A percentile compares a stretch with the other conserved stretches of the same genome.
phyloP scores from a whole-genome alignment of 805 yeast genomes.

The Groenewaldozyma tartarivorans region DNA sequence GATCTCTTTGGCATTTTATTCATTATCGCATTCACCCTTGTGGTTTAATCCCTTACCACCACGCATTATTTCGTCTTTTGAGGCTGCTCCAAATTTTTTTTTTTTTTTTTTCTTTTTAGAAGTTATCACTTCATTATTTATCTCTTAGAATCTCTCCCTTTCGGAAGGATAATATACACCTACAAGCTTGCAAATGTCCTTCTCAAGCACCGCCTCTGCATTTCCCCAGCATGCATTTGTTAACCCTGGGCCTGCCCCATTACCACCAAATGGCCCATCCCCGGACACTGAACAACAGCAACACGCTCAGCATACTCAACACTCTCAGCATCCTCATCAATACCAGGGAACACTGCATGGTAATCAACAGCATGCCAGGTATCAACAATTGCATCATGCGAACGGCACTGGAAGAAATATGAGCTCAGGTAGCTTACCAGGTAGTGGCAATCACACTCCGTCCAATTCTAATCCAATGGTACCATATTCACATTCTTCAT shows the following conservation, averaged over 20 bases:
- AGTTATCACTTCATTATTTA: not conserved
- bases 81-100: too few relatives aligned
- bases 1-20: too few relatives aligned
- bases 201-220: slow-evolving; percentile 37
- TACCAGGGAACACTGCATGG: not conserved
- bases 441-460: slow-evolving; percentile 5
- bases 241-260: slow-evolving; percentile 49
- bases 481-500: slow-evolving; percentile 12
- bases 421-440: not conserved
- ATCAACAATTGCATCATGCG: too few relatives aligned
- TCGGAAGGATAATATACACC: not conserved
- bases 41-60: too few relatives aligned
- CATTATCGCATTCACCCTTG: too few relatives aligned
- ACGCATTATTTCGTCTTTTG: too few relatives aligned
- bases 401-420: not conserved
- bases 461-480: slow-evolving; percentile 6
- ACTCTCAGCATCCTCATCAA: not conserved
- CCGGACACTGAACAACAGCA: not conserved
- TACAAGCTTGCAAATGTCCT: too few relatives aligned
- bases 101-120: too few relatives aligned
- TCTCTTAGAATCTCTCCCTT: not conserved
- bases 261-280: slow-evolving; percentile 31
- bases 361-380: too few relatives aligned
- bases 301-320: not conserved
- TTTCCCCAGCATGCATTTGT: slow-evolving; percentile 40